Percentiles rank a stretch among this genome's conserved stretches.
These are phyloP conservation scores for Xylaria intraflava DNA, from an alignment of 495 filamentous ascomycete species.

Conservation along the genomic window DNA sequence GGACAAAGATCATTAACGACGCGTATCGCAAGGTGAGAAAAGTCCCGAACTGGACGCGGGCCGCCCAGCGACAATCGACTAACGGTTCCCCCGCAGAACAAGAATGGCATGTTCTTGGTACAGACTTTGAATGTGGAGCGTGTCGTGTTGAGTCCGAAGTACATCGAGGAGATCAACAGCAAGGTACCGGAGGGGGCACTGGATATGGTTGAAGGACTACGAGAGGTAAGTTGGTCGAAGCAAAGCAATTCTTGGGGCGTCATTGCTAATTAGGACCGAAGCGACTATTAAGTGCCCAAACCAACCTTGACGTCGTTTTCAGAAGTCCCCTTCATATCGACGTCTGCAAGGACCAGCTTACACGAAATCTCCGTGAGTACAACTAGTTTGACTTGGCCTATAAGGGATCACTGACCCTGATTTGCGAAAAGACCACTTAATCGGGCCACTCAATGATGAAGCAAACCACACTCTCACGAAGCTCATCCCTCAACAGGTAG, in stretches of 20 bases:
- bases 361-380: conserved; percentile 11
- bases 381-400: background rate
- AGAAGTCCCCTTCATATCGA: conserved; percentile 14
- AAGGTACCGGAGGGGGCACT: conserved; percentile 11
- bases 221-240: conserved; percentile 2
- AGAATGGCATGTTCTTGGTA: conserved; percentile 14
- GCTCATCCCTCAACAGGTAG: conserved; percentile 10
- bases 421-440: conserved; percentile 6
- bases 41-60: background rate
- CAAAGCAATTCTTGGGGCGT: background rate
- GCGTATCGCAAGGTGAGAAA: conserved; percentile 9
- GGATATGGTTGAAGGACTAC: conserved; percentile 14
- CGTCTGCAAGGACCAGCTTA: conserved; percentile 14
- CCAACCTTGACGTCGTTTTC: conserved; percentile 16
- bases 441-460: conserved; percentile 11
- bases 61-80: background rate
- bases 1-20: conserved; percentile 14
- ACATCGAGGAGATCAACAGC: conserved; percentile 18
- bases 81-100: conserved; percentile 6
- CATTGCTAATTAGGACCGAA: conserved; percentile 1
- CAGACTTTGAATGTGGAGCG: conserved; percentile 15
- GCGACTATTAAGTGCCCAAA: conserved; percentile 12
- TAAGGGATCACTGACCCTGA: background rate
- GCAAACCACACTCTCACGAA: conserved; percentile 5
- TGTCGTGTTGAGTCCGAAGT: conserved; percentile 16